Percentiles rank a stretch among this genome's conserved stretches.
phyloP scores from a whole-genome alignment of 768 basidiomycete species.

The Boletus rubroflammeus region DNA sequence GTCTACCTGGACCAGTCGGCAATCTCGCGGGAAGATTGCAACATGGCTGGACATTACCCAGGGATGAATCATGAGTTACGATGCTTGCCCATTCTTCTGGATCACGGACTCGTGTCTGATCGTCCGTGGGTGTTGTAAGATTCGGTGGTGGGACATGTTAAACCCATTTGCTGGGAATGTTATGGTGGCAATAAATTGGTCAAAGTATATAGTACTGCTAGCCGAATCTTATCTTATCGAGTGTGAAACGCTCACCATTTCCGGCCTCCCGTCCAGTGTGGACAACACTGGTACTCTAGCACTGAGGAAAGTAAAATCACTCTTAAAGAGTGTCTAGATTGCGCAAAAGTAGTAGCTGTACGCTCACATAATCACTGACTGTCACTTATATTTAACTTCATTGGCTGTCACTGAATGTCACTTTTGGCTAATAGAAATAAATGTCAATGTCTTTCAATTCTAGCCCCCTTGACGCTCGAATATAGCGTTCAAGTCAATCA shows the following conservation, averaged over 20 bases:
- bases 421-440: no score
- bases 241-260: background rate
- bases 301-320: no score
- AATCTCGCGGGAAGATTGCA: constrained; percentile 84
- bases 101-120: background rate
- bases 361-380: no score
- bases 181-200: background rate
- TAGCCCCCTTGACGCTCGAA: no score
- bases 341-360: no score
- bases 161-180: background rate
- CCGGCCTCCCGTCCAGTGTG: no score
- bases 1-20: constrained; percentile 86
- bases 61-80: constrained; percentile 48
- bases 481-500: no score
- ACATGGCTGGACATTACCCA: constrained; percentile 69
- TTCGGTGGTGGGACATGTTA: background rate
- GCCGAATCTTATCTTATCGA: constrained; percentile 4
- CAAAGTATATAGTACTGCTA: background rate
- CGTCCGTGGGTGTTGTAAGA: background rate
- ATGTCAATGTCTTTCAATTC: no score
- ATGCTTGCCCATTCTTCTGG: background rate
- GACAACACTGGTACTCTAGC: no score
- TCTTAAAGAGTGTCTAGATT: no score
- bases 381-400: no score
- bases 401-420: no score